These are phyloP conservation scores for Populus deltoides DNA, from an alignment of 345 rosid genomes.

Conservation along the genomic window DNA sequence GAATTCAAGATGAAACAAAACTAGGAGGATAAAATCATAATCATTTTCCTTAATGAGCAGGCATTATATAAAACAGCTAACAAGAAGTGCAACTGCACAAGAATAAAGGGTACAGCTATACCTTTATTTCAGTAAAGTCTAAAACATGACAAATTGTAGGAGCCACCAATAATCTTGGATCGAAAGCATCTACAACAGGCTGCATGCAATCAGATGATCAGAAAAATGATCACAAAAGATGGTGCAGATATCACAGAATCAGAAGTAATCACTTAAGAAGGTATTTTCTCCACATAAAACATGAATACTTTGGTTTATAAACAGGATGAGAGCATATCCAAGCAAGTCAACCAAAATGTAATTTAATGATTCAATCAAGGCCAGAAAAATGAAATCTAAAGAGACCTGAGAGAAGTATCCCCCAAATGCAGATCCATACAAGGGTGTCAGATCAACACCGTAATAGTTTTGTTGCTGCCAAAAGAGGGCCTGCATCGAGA, in stretches of 20 bases:
- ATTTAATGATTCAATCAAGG: not conserved
- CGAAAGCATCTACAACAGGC: constrained; percentile 99
- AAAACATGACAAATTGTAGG: constrained; percentile 60
- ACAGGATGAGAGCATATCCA: not conserved
- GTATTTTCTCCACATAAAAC: not conserved
- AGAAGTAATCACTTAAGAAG: not conserved
- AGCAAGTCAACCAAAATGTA: not conserved
- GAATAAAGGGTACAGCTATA: constrained; percentile 17
- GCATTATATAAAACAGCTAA: not conserved
- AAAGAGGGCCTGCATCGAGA: constrained; percentile 67
- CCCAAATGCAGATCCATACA: constrained; percentile 76
- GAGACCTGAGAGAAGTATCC: constrained; percentile 96
- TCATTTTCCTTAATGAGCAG: not conserved
- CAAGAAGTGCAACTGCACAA: not conserved
- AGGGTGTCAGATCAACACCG: constrained; percentile 86
- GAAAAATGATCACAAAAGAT: not conserved
- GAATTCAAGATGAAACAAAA: not conserved
- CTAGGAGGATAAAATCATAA: not conserved
- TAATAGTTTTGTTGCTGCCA: constrained; percentile 96
- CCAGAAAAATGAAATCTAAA: not conserved
- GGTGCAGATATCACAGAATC: not conserved
- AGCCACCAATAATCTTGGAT: constrained; percentile 92
- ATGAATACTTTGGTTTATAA: not conserved
- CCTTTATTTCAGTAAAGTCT: constrained; percentile 80
- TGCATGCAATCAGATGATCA: constrained; percentile 21